Conservation (phyloP, 768 basidiomycete species). For the Sarcomyxa edulis region DNA sequence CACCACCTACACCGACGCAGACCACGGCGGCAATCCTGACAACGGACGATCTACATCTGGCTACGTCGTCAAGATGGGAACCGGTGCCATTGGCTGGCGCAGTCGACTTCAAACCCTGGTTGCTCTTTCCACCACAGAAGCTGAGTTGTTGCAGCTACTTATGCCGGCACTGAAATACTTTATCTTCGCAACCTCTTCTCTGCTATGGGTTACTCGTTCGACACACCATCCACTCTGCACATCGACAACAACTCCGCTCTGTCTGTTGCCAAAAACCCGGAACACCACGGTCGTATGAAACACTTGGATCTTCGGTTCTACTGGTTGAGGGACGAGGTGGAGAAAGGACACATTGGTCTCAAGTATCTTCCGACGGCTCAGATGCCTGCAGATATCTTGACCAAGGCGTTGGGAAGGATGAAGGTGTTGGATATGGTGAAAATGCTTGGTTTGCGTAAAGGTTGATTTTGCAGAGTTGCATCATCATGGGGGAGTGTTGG, state of each 20-base stretch:
- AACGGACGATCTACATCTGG: conserved; percentile 30
- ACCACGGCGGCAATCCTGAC: conserved; percentile 22
- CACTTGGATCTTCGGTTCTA: conserved; percentile 20
- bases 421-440: conserved; percentile 5
- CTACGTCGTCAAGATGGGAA: conserved; percentile 27
- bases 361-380: conserved; percentile 11
- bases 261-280: conserved; percentile 27
- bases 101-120: conserved; percentile 32
- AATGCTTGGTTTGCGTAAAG: no score
- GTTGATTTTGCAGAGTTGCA: no score
- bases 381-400: conserved; percentile 19
- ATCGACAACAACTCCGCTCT: conserved; percentile 32
- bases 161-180: conserved; percentile 23
- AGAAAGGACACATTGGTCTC: conserved; percentile 8
- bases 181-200: conserved; percentile 24
- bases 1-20: conserved; percentile 20
- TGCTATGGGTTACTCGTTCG: conserved; percentile 17
- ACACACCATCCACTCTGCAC: conserved; percentile 17
- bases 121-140: conserved; percentile 34
- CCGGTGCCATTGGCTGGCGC: conserved; percentile 30
- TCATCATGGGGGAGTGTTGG: no score
- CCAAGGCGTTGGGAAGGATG: conserved; percentile 15
- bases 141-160: conserved; percentile 27
- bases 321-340: conserved; percentile 18
- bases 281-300: conserved; percentile 26